Evolutionary conservation across 73 alveolate genomes (phyloP).

Genomic region (Blepharisma stoltei): DNA sequence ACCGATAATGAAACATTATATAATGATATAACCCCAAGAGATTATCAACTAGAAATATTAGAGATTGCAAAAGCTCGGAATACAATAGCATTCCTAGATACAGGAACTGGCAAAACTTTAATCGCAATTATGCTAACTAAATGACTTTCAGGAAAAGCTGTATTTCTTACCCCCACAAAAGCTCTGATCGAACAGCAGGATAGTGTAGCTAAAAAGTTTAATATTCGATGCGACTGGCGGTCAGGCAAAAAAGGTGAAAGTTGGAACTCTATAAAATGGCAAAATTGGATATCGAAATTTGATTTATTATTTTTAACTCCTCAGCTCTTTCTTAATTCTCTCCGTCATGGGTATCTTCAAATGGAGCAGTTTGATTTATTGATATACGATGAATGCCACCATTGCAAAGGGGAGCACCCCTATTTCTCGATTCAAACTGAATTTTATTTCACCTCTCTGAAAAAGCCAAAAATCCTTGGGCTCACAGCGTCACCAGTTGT

Average conservation of each 20-base stretch:
- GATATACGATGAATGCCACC: conserved; percentile 20
- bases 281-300: not conserved
- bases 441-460: not conserved
- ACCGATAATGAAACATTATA: no score
- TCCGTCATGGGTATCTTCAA: conserved; percentile 3
- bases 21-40: not conserved
- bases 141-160: not conserved
- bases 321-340: not conserved
- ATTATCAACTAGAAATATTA: not conserved
- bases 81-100: conserved; percentile 20
- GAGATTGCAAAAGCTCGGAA: not conserved
- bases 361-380: not conserved
- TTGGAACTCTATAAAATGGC: not conserved
- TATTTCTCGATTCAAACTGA: not conserved
- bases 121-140: not conserved
- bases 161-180: not conserved
- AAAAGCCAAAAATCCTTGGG: conserved; percentile 4
- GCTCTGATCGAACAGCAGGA: not conserved
- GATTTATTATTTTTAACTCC: not conserved
- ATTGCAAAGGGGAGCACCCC: conserved; percentile 3
- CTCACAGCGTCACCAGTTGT: conserved; percentile 23
- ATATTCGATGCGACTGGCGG: not conserved
- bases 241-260: not conserved
- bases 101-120: conserved; percentile 26
- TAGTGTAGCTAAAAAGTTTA: not conserved